Evolutionary conservation across 768 basidiomycete genomes (phyloP), one percentile per base, ranked within the genome.

Genomic region (Crepidotus variabilis): DNA sequence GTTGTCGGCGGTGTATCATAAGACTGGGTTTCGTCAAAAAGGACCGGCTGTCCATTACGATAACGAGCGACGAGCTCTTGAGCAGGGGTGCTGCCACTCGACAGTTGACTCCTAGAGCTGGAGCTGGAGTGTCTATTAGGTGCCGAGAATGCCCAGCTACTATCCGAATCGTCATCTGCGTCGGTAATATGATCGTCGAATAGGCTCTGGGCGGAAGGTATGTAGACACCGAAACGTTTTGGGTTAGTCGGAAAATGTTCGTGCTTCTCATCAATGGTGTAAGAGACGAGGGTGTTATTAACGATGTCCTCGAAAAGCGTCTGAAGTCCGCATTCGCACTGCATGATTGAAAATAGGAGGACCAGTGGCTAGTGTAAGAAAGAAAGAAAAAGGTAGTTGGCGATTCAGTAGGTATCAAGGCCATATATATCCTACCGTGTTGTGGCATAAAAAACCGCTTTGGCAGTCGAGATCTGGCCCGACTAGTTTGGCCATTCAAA

Each of bases 51-150:
- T 22, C 73, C 71, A 20, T 73, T 70, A 47, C 76, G 73, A 57
- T 75, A 78, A 10, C 67, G 68, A 51, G 61, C 58, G 21, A 62
- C 71, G 20, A 78, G 71, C 48, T 74, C 67, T 57, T 77, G 74
- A 13, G 78, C 75, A 22, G 76, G 70, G n/a, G 68, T 76, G 51
- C 67, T 69, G 39, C 57, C 64, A 34, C 50, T 16, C 6, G 28
- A 33, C 6, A 22, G 23, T 13, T 22, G 28, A 16, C 16, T 33
- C 9, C 34, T 13, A 20, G 39, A 43, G 39, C 39, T 43, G 5
- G 39, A 20, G 53, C 67, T 69, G 9, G 67, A 66, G 54, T 55
- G 55, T 34, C 64, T 57, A 16, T 67, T 65, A 14, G 60, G 60
- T n/a, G 63, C 55, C 28, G 65, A 58, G 49, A 69, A 75, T 54